phyloP scores from a whole-genome alignment of 441 rosid genomes.

The Omphalea diandra region DNA sequence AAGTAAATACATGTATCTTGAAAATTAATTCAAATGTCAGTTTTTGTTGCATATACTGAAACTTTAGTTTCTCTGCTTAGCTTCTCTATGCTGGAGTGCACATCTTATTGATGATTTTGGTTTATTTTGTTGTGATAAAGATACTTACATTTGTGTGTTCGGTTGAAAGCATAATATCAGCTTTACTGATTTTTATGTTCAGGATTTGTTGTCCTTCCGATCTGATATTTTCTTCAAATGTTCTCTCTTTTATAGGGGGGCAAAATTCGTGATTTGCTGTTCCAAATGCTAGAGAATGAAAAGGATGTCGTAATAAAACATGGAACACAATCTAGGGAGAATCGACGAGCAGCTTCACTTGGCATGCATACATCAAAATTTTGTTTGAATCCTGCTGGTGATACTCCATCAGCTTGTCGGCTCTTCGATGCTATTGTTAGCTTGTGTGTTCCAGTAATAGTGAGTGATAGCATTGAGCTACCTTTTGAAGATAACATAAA shows the following conservation, averaged over 20 bases:
- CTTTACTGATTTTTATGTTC: not conserved
- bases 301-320: constrained; percentile 75
- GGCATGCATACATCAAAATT: constrained; percentile 96
- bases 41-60: not conserved
- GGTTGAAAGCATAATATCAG: not conserved
- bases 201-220: not conserved
- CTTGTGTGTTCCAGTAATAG: constrained; percentile 84
- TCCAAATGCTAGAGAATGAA: constrained; percentile 80
- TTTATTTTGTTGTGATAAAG: not conserved
- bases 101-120: not conserved
- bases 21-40: constrained; percentile 2
- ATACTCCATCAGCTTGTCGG: constrained; percentile 94
- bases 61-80: not conserved
- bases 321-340: constrained; percentile 94
- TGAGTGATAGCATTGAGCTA: constrained; percentile 82
- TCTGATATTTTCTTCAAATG: not conserved
- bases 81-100: not conserved
- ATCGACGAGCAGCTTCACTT: constrained; percentile 70
- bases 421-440: constrained; percentile 95
- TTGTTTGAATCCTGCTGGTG: constrained; percentile 95
- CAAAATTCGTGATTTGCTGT: constrained; percentile 83
- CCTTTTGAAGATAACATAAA: constrained; percentile 89
- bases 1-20: not conserved
- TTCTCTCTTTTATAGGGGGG: constrained; percentile 58
- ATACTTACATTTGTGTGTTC: not conserved